Percentiles rank a stretch among this genome's conserved stretches.
Evolutionary conservation across 176 grass and related monocot genomes (phyloP).

Genomic region (Ensete ventricosum): DNA sequence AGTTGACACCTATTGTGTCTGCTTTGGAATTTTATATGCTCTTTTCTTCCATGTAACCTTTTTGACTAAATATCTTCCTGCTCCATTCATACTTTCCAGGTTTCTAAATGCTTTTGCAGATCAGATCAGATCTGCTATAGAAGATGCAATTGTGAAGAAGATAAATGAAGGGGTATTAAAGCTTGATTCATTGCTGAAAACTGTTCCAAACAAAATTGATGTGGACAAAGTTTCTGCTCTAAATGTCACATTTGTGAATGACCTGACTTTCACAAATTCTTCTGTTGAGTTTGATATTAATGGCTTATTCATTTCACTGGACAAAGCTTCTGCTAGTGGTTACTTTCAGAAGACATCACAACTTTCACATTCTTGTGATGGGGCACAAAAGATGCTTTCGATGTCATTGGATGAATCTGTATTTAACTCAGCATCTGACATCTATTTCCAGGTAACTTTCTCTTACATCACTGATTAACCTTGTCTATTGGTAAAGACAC

Average conservation of each 20-base stretch:
- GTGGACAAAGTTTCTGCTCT: constrained; percentile 54
- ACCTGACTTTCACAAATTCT: constrained; percentile 60
- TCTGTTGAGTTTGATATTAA: constrained; percentile 90
- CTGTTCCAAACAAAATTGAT: constrained; percentile 74
- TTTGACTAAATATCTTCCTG: constrained; percentile 18
- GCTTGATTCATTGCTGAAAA: constrained; percentile 69
- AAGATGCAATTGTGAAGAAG: constrained; percentile 66
- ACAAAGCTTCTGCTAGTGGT: constrained; percentile 23
- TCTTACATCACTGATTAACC: not conserved
- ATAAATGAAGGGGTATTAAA: constrained; percentile 54
- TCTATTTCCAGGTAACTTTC: constrained; percentile 68
- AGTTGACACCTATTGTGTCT: too few species aligned
- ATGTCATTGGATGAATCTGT: constrained; percentile 82
- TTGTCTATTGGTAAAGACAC: not conserved
- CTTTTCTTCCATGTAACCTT: constrained; percentile 1
- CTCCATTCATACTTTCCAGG: constrained; percentile 35
- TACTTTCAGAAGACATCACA: constrained; percentile 21
- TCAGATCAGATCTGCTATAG: constrained; percentile 69
- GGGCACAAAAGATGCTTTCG: constrained; percentile 66
- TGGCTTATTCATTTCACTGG: constrained; percentile 61
- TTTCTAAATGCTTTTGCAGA: constrained; percentile 75
- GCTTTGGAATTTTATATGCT: not conserved
- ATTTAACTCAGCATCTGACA: constrained; percentile 67
- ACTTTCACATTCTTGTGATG: constrained; percentile 31
- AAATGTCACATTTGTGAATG: constrained; percentile 80